Percentiles rank a stretch among this genome's conserved stretches.
These are phyloP conservation scores for Paratinospora sagittata DNA, from an alignment of 164 flowering plant species.

Conservation along the genomic window DNA sequence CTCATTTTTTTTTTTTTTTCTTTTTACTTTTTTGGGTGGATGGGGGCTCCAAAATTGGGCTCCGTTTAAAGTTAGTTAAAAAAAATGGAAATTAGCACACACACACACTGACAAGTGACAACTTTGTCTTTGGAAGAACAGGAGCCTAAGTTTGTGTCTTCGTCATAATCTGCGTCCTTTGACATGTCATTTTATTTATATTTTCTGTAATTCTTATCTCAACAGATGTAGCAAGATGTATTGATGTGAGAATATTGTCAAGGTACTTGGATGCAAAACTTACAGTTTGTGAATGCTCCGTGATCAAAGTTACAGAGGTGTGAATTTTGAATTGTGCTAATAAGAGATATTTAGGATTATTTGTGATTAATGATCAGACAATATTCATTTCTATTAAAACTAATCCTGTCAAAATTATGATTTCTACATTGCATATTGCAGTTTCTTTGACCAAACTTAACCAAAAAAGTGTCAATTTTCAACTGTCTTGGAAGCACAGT, in stretches of 20 bases:
- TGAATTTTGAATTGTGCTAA: neutral
- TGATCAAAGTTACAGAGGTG: slow-evolving; percentile 36
- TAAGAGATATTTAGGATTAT: neutral
- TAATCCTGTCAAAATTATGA: neutral
- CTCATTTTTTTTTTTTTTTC: neutral
- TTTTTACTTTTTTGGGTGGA: neutral
- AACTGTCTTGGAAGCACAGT: neutral
- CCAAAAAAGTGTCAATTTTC: neutral
- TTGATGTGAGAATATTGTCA: slow-evolving; percentile 54
- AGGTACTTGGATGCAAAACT: slow-evolving; percentile 76
- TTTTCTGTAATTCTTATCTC: slow-evolving; percentile 2
- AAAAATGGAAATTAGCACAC: neutral
- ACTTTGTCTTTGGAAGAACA: neutral
- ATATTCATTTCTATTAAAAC: neutral
- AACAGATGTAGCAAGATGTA: slow-evolving; percentile 39
- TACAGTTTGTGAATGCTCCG: slow-evolving; percentile 59
- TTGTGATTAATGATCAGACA: neutral
- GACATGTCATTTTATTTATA: slow-evolving; percentile 1
- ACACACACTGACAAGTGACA: neutral
- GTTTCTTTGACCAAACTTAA: neutral
- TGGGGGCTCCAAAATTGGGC: neutral
- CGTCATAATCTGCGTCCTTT: neutral
- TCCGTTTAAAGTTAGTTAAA: neutral
- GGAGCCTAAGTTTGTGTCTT: neutral
- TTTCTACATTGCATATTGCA: neutral